phyloP scores from a whole-genome alignment of 192 early-diverging fungal genomes.

The Coemansia interrupta region DNA sequence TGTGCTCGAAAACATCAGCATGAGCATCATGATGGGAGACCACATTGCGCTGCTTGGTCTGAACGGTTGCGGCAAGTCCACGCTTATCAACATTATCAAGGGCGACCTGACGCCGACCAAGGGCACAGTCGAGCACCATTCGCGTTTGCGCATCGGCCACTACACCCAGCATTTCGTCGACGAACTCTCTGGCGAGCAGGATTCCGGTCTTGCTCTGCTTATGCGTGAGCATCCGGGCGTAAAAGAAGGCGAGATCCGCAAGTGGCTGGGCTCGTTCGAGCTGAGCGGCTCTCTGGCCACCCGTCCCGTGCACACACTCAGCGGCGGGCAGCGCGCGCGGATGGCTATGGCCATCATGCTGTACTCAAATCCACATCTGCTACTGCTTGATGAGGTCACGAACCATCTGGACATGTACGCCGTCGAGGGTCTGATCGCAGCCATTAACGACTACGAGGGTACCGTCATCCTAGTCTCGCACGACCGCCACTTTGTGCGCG shows the following conservation, averaged over 20 bases:
- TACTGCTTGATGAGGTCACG: slow-evolving; percentile 78
- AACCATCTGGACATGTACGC: slow-evolving; percentile 89
- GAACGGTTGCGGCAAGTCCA: slow-evolving; percentile 80
- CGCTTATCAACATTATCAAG: slow-evolving; percentile 72
- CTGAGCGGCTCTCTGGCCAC: slow-evolving; percentile 62
- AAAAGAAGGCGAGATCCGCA: slow-evolving; percentile 63
- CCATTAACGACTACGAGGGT: slow-evolving; percentile 68
- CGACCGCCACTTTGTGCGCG: slow-evolving; percentile 81
- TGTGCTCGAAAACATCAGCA: slow-evolving; percentile 64
- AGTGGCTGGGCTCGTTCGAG: slow-evolving; percentile 76
- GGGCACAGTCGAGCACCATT: slow-evolving; percentile 63
- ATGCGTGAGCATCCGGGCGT: slow-evolving; percentile 37
- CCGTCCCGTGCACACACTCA: slow-evolving; percentile 60
- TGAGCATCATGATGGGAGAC: slow-evolving; percentile 65
- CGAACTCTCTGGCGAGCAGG: slow-evolving; percentile 54
- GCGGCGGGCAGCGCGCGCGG: slow-evolving; percentile 80
- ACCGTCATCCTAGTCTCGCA: slow-evolving; percentile 81
- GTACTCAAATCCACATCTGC: slow-evolving; percentile 62
- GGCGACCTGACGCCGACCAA: slow-evolving; percentile 59
- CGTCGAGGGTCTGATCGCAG: slow-evolving; percentile 68
- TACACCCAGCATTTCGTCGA: slow-evolving; percentile 84
- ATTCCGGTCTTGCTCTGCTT: slow-evolving; percentile 57
- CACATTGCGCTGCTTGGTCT: slow-evolving; percentile 77
- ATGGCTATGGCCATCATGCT: slow-evolving; percentile 72
- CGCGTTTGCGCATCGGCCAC: slow-evolving; percentile 69